Conservation (phyloP, 495 filamentous ascomycete species). For the Geoglossum glabrum region DNA sequence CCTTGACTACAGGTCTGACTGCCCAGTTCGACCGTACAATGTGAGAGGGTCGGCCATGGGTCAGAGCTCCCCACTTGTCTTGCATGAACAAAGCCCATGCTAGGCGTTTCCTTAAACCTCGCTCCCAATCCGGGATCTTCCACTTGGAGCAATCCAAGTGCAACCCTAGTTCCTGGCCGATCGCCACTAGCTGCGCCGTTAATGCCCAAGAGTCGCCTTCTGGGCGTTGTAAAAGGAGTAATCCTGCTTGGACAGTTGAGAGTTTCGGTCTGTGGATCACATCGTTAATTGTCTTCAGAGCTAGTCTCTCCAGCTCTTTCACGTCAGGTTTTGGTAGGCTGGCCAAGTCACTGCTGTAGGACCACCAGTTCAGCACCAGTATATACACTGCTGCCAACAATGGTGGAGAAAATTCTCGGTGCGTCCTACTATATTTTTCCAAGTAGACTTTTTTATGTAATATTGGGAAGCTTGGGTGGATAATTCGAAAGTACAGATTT, state of each 20-base stretch:
- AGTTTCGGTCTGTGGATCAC: constrained; percentile 71
- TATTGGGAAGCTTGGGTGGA: constrained; percentile 83
- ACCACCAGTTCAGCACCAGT: constrained; percentile 75
- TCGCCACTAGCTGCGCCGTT: constrained; percentile 65
- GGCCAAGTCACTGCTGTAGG: constrained; percentile 43
- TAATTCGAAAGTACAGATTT: constrained; percentile 68
- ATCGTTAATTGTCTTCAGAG: constrained; percentile 48
- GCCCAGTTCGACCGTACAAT: constrained; percentile 70
- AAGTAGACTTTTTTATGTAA: constrained; percentile 73
- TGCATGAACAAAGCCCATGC: constrained; percentile 88
- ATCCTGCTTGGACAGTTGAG: constrained; percentile 82
- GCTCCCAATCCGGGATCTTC: constrained; percentile 78
- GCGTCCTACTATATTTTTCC: constrained; percentile 59
- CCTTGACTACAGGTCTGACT: constrained; percentile 41
- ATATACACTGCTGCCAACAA: constrained; percentile 80
- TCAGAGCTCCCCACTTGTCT: constrained; percentile 82
- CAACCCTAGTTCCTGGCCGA: constrained; percentile 65
- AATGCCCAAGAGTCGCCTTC: constrained; percentile 70
- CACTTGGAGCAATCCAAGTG: constrained; percentile 76
- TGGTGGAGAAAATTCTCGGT: constrained; percentile 61
- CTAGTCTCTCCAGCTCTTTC: constrained; percentile 53
- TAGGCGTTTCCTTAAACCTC: constrained; percentile 59
- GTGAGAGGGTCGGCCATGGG: constrained; percentile 69
- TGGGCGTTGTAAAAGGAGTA: constrained; percentile 74
- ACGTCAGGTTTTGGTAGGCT: constrained; percentile 49